A percentile compares a stretch with the other conserved stretches of the same genome.
These are phyloP conservation scores for Kockovaella imperatae DNA, from an alignment of 768 basidiomycete species.

Conservation along the genomic window DNA sequence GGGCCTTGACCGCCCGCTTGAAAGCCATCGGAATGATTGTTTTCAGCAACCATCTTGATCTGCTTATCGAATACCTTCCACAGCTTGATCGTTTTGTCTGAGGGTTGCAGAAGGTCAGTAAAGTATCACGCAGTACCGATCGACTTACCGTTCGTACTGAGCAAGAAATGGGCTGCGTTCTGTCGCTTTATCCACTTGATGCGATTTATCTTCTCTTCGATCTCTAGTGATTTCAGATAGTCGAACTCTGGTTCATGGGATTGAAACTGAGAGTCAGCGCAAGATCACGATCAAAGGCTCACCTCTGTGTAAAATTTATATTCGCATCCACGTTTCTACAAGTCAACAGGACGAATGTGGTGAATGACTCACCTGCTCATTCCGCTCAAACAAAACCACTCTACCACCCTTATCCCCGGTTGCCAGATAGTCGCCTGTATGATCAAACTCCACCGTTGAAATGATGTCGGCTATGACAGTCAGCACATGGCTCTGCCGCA, in stretches of 20 bases:
- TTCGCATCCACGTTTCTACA: slow-evolving; percentile 97
- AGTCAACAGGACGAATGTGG: slow-evolving; percentile 16
- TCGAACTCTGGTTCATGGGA: slow-evolving; percentile 99
- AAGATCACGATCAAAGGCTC: slow-evolving; percentile 8
- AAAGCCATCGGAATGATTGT: slow-evolving; percentile 63
- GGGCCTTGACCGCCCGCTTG: slow-evolving; percentile 19
- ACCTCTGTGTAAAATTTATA: slow-evolving; percentile 99
- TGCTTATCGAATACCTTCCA: slow-evolving; percentile 99
- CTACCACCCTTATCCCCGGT: slow-evolving; percentile 99
- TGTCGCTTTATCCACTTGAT: slow-evolving; percentile 99
- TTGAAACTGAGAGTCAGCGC: slow-evolving; percentile 57
- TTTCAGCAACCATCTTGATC: slow-evolving; percentile 89
- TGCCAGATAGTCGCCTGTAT: slow-evolving; percentile 97
- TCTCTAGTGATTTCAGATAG: slow-evolving; percentile 98
- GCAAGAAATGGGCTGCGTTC: slow-evolving; percentile 90
- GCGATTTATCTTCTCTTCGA: slow-evolving; percentile 99
- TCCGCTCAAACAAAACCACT: slow-evolving; percentile 96
- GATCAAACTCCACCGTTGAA: slow-evolving; percentile 99
- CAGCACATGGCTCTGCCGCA: slow-evolving; percentile 47
- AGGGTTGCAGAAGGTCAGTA: neutral
- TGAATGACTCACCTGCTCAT: slow-evolving; percentile 68
- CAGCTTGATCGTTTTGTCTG: slow-evolving; percentile 99
- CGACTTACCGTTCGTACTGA: slow-evolving; percentile 86
- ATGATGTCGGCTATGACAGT: slow-evolving; percentile 89
- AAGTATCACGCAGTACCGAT: neutral